These are phyloP conservation scores for Penicillium desertorum DNA, from an alignment of 495 filamentous ascomycete species.

Conservation along the genomic window DNA sequence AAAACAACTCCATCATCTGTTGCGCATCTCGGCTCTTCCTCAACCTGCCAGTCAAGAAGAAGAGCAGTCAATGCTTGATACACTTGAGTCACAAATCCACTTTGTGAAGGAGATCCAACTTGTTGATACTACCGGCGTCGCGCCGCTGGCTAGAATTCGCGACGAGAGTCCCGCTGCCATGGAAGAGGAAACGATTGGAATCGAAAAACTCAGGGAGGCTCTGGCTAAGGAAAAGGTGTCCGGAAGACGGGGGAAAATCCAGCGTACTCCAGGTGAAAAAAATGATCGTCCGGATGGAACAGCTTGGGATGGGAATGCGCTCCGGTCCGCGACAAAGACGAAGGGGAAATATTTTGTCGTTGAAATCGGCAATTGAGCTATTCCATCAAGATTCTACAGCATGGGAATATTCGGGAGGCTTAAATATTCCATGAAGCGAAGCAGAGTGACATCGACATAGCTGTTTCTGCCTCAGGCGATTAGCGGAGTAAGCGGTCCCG, in stretches of 20 bases:
- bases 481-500: slow-evolving; percentile 6
- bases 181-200: slow-evolving; percentile 53
- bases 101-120: slow-evolving; percentile 82
- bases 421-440: not conserved
- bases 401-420: not conserved
- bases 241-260: slow-evolving; percentile 50
- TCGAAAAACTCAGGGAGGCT: slow-evolving; percentile 52
- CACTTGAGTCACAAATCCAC: slow-evolving; percentile 78
- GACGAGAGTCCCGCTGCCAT: slow-evolving; percentile 68
- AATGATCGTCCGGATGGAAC: slow-evolving; percentile 39
- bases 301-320: slow-evolving; percentile 63
- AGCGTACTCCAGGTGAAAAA: slow-evolving; percentile 34
- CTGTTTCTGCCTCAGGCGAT: slow-evolving; percentile 3
- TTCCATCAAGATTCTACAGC: not conserved
- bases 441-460: not conserved
- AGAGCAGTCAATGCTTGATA: slow-evolving; percentile 64
- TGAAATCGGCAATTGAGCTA: slow-evolving; percentile 49
- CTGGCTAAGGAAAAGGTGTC: slow-evolving; percentile 54
- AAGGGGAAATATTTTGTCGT: slow-evolving; percentile 79
- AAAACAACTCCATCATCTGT: slow-evolving; percentile 73
- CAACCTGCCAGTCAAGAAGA: slow-evolving; percentile 58
- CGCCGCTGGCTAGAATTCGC: slow-evolving; percentile 72
- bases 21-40: slow-evolving; percentile 86
- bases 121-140: slow-evolving; percentile 70
- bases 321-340: slow-evolving; percentile 63